Base-by-base conservation (phyloP, 2,329 filamentous ascomycete species). In the Domatiomyces globalis region DNA sequence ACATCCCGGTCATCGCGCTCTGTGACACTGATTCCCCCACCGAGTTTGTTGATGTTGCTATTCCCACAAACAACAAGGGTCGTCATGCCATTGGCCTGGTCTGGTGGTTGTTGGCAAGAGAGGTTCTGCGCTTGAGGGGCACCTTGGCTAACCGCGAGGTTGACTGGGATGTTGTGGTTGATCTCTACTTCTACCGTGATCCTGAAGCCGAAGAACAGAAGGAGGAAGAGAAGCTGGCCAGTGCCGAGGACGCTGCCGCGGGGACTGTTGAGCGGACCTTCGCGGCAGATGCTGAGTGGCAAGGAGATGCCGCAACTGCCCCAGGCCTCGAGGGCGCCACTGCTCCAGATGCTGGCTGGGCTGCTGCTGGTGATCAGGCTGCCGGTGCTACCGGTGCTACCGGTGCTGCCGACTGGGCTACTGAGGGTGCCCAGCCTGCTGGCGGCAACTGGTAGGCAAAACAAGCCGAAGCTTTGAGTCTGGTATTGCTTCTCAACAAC, bases 61-160 rank as follows among this genome's bases (percentile, higher is more conserved):
- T 98, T 76, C 92, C 92, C 69, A 95, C 92, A 79, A 98, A 98
- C 87, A 98, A 98, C 87, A 98, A 98, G 85, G 90, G 89, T 80
- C 90, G 92, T 72, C 89, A 96, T 78, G 84, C 94, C 72, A 98
- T 98, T 67, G 92, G 92, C 79, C 81, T 92, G 67, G 73, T 98
- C 78, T 98, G 92, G 92, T 98, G 92, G 92, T 84, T 98, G 84
- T 82, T 98, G 65, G 90, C 92, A 72, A 92, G 92, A 81, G 92
- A 98, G 83, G 90, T 98, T 71, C 89, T 98, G 73, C 88, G 94
- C 71, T 88, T 98, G 69, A 88, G 92, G 67, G 92, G 94, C 66
- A 96, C 89, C 69, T 87, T 98, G 70, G 85, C 87, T 71, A 87
- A 80, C 80, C 88, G 92, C 72, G 92, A 98, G 77, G 83, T 85